These are phyloP conservation scores for Paramecium biaurelia DNA, from an alignment of 73 alveolate species.

Conservation along the genomic window DNA sequence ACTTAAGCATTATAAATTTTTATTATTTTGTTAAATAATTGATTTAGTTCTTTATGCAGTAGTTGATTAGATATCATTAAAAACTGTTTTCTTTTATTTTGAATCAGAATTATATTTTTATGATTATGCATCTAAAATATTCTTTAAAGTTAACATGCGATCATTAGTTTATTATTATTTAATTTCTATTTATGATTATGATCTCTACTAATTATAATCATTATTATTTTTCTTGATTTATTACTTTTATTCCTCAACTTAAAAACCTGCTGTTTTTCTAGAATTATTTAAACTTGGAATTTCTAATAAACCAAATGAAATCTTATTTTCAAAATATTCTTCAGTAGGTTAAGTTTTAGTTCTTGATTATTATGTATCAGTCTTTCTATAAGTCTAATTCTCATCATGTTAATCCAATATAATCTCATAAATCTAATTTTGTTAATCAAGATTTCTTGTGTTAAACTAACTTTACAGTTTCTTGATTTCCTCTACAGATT, in stretches of 20 bases:
- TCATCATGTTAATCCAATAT: background rate
- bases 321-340: background rate
- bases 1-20: background rate
- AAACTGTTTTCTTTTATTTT: background rate
- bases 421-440: background rate
- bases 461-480: background rate
- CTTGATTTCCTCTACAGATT: background rate
- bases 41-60: background rate
- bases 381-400: background rate
- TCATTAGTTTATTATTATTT: background rate
- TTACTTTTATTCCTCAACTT: background rate
- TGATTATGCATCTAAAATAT: background rate
- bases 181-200: background rate
- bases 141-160: background rate
- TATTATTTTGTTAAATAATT: background rate
- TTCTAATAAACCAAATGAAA: background rate
- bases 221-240: background rate
- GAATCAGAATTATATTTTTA: background rate
- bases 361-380: background rate
- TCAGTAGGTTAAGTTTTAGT: background rate
- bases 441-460: background rate
- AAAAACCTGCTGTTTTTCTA: background rate
- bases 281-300: background rate
- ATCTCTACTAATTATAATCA: background rate
- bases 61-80: background rate